Conservation (phyloP, 2,329 filamentous ascomycete species). For the Periconia digitata region DNA sequence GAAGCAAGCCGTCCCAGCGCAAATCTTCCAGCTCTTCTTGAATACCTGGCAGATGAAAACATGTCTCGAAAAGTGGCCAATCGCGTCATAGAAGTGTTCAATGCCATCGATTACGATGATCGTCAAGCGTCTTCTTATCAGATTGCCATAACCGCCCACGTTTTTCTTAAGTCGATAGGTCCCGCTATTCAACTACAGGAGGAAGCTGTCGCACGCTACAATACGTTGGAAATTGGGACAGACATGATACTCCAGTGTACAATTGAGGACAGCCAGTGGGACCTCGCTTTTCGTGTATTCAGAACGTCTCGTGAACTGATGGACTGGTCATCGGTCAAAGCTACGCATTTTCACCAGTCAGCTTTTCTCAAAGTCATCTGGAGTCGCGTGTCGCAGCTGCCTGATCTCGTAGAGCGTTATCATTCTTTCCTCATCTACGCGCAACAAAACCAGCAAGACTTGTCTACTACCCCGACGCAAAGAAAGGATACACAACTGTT, state of each 20-base stretch:
- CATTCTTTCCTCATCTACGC: conserved; percentile 31
- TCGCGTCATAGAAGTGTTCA: conserved; percentile 51
- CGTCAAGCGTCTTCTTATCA: conserved; percentile 50
- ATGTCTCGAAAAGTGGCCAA: conserved; percentile 39
- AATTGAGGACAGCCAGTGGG: conserved; percentile 39
- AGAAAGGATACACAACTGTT: conserved; percentile 21
- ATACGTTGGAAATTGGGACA: conserved; percentile 24
- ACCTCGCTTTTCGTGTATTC: conserved; percentile 33
- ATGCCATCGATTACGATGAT: conserved; percentile 29
- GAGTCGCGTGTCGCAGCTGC: conserved; percentile 22
- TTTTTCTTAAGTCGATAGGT: conserved; percentile 44
- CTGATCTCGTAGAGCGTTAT: conserved; percentile 25
- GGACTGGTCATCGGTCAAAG: too few relatives aligned
- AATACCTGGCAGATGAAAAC: conserved; percentile 26
- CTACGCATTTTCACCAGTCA: too few relatives aligned
- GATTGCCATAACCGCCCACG: conserved; percentile 47
- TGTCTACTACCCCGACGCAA: conserved; percentile 17
- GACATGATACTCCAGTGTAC: conserved; percentile 32
- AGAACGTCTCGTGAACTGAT: conserved; percentile 17
- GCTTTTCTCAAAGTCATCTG: conserved; percentile 27
- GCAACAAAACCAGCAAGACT: conserved; percentile 25
- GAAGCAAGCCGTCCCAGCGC: conserved; percentile 8
- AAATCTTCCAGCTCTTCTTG: conserved; percentile 27
- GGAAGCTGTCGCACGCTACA: conserved; percentile 31
- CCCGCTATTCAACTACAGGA: conserved; percentile 45